Percentiles rank a stretch among this genome's conserved stretches.
Evolutionary conservation across 257 asterid species (phyloP).

Genomic region (Rhazya stricta): DNA sequence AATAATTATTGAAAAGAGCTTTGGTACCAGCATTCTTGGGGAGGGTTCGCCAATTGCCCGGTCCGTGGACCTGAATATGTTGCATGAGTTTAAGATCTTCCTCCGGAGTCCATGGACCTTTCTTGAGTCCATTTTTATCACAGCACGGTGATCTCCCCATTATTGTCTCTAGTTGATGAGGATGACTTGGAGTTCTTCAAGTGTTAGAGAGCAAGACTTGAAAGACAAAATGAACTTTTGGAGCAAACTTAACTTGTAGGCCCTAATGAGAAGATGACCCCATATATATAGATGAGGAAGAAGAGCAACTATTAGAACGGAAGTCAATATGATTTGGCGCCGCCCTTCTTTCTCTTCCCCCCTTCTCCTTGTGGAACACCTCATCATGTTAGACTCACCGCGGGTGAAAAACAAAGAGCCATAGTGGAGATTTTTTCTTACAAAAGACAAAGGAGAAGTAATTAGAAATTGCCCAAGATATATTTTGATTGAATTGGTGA

Average conservation of each 20-base stretch:
- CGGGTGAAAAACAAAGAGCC: slow-evolving; percentile 3
- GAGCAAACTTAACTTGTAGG: slow-evolving; percentile 30
- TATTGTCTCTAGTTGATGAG: not conserved
- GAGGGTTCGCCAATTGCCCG: slow-evolving; percentile 74
- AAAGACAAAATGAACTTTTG: slow-evolving; percentile 20
- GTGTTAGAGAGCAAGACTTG: not conserved
- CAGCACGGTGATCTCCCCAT: slow-evolving; percentile 92
- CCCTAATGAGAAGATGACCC: slow-evolving; percentile 25
- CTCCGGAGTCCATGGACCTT: slow-evolving; percentile 88
- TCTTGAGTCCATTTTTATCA: slow-evolving; percentile 67
- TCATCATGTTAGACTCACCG: slow-evolving; percentile 9
- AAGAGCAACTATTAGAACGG: slow-evolving; percentile 8
- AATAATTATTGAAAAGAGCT: not conserved
- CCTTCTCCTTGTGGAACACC: slow-evolving; percentile 9
- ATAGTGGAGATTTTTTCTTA: not conserved
- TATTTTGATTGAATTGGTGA: slow-evolving; percentile 5
- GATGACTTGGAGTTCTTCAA: not conserved
- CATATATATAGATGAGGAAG: slow-evolving; percentile 38
- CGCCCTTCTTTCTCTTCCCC: slow-evolving; percentile 41
- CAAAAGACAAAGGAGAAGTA: not conserved
- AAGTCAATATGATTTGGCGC: slow-evolving; percentile 82
- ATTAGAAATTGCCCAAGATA: slow-evolving; percentile 5
- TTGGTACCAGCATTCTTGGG: slow-evolving; percentile 74
- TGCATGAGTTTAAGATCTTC: slow-evolving; percentile 63
- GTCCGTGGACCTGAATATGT: slow-evolving; percentile 53